Evolutionary conservation across 1,284 basidiomycete genomes (phyloP).

Genomic region (Dichomitus squalens): DNA sequence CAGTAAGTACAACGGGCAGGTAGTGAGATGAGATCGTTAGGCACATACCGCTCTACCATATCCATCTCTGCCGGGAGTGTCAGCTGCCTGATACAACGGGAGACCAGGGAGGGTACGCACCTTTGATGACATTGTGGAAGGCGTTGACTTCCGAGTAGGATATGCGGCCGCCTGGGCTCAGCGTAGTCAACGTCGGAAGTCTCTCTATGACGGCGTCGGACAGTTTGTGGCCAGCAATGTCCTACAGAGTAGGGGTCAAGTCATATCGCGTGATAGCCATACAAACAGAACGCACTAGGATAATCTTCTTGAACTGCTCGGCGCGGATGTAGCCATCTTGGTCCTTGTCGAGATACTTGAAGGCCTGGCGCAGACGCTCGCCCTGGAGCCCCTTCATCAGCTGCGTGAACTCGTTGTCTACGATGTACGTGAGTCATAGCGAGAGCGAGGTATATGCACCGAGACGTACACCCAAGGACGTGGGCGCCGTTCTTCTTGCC

Average conservation of each 20-base stretch:
- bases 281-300: conserved; percentile 55
- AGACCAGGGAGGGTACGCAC: conserved; percentile 41
- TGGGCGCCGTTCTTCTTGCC: conserved; percentile 89
- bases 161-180: conserved; percentile 87
- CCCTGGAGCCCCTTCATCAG: conserved; percentile 97
- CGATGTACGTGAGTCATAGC: background rate
- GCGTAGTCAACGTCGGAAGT: conserved; percentile 85
- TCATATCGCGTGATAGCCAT: background rate
- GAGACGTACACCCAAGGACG: conserved; percentile 85
- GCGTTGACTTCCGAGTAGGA: conserved; percentile 94
- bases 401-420: conserved; percentile 94
- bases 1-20: background rate
- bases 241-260: conserved; percentile 45
- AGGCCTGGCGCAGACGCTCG: conserved; percentile 91
- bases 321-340: conserved; percentile 91
- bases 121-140: conserved; percentile 91
- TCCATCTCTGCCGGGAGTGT: conserved; percentile 76
- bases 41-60: conserved; percentile 81
- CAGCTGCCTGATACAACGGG: conserved; percentile 13
- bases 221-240: conserved; percentile 93
- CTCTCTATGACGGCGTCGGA: conserved; percentile 89
- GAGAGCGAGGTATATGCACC: background rate
- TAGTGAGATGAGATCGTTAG: conserved; percentile 15
- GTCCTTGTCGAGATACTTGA: conserved; percentile 86
- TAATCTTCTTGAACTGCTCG: conserved; percentile 91